phyloP scores from a whole-genome alignment of 768 basidiomycete genomes.

The Lentinula raphanica region DNA sequence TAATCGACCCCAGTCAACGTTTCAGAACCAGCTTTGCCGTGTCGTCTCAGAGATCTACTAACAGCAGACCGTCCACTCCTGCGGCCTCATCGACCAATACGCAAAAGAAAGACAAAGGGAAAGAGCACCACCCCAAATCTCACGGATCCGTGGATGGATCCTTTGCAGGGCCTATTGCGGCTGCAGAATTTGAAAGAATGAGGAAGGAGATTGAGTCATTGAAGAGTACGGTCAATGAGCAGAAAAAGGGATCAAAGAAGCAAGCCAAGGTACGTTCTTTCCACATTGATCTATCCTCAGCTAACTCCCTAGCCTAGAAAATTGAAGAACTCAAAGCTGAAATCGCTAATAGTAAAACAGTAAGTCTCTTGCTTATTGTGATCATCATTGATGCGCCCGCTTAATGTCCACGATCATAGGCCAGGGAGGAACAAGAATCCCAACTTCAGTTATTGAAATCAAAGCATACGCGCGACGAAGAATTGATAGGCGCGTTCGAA shows the following conservation, averaged over 20 bases:
- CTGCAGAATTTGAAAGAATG: slow-evolving; percentile 48
- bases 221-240: slow-evolving; percentile 43
- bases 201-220: slow-evolving; percentile 53
- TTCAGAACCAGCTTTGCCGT: background rate
- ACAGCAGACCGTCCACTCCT: background rate
- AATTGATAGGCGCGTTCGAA: slow-evolving; percentile 33
- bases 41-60: background rate
- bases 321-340: slow-evolving; percentile 50
- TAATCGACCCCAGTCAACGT: background rate
- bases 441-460: slow-evolving; percentile 39
- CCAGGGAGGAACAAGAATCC: slow-evolving; percentile 39
- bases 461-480: slow-evolving; percentile 49
- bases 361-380: slow-evolving; percentile 14
- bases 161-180: slow-evolving; percentile 31
- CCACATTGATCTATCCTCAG: slow-evolving; percentile 4
- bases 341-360: slow-evolving; percentile 31
- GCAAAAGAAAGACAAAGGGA: slow-evolving; percentile 18
- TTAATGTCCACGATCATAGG: slow-evolving; percentile 22
- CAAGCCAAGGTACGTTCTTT: slow-evolving; percentile 46
- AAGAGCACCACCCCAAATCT: slow-evolving; percentile 10
- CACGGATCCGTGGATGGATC: background rate
- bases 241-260: slow-evolving; percentile 47
- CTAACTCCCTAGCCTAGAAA: slow-evolving; percentile 26
- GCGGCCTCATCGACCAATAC: background rate
- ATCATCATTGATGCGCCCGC: slow-evolving; percentile 1